Evolutionary conservation across 495 filamentous ascomycete genomes (phyloP).

Genomic region (Neurospora africana): DNA sequence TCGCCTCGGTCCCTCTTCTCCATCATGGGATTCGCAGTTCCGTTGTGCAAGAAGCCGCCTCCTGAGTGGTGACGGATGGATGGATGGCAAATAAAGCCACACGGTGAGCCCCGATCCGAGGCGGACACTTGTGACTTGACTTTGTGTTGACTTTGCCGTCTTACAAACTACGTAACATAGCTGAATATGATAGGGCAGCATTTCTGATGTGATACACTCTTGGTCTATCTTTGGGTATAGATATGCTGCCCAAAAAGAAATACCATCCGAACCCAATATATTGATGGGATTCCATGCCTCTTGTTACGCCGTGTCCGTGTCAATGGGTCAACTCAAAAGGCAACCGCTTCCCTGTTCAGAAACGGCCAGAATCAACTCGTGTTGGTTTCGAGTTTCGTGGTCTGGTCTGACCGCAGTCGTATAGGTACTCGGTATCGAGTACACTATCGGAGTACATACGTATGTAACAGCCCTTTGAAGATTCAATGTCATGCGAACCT

Average conservation of each 20-base stretch:
- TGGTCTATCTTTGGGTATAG: background rate
- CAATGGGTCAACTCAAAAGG: background rate
- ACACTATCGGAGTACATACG: background rate
- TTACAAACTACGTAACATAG: background rate
- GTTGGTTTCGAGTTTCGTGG: background rate
- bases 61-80: background rate
- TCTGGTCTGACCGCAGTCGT: background rate
- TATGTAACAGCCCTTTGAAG: background rate
- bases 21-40: background rate
- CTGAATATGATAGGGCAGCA: background rate
- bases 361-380: background rate
- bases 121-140: background rate
- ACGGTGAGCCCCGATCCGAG: background rate
- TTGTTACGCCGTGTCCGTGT: background rate
- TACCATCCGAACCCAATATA: background rate
- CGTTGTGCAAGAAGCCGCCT: background rate
- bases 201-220: background rate
- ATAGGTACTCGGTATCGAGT: background rate
- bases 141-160: background rate
- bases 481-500: background rate
- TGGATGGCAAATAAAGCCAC: background rate
- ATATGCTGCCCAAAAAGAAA: background rate
- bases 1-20: background rate
- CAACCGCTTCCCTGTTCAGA: background rate
- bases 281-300: background rate